phyloP scores from a whole-genome alignment of 2,329 filamentous ascomycete genomes.

The Davidsoniella australis region DNA sequence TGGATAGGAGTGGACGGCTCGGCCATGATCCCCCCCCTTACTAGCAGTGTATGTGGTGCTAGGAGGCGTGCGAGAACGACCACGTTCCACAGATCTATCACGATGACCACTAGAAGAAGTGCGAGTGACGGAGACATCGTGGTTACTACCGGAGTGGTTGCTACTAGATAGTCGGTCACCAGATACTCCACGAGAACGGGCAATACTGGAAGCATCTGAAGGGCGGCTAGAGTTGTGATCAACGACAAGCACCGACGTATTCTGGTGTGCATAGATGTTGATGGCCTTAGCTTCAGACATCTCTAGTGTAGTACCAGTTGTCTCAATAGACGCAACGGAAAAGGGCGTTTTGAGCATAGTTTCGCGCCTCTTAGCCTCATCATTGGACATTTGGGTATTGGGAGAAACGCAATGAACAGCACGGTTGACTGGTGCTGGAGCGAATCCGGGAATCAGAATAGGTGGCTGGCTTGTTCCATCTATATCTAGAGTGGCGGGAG shows the following conservation, averaged over 20 bases:
- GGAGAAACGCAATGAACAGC: not conserved
- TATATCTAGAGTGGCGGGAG: constrained; percentile 18
- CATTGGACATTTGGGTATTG: not conserved
- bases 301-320: constrained; percentile 42
- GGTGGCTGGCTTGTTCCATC: not conserved
- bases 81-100: not conserved
- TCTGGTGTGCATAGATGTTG: constrained; percentile 46
- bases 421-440: not conserved
- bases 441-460: constrained; percentile 6
- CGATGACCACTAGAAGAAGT: not conserved
- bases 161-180: constrained; percentile 1
- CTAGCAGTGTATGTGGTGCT: not conserved
- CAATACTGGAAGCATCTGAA: constrained; percentile 27
- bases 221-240: constrained; percentile 33
- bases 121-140: not conserved
- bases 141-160: not conserved
- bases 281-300: constrained; percentile 46
- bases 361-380: constrained; percentile 9
- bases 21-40: not conserved
- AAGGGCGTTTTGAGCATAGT: constrained; percentile 29
- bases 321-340: constrained; percentile 43
- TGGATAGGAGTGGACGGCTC: constrained; percentile 15
- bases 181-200: constrained; percentile 12
- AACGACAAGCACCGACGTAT: constrained; percentile 44
- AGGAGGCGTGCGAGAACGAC: constrained; percentile 4